Percentiles rank a stretch among this genome's conserved stretches.
These are phyloP conservation scores for Cyclaneusma minus DNA, from an alignment of 2,329 filamentous ascomycete genomes.

Conservation along the genomic window DNA sequence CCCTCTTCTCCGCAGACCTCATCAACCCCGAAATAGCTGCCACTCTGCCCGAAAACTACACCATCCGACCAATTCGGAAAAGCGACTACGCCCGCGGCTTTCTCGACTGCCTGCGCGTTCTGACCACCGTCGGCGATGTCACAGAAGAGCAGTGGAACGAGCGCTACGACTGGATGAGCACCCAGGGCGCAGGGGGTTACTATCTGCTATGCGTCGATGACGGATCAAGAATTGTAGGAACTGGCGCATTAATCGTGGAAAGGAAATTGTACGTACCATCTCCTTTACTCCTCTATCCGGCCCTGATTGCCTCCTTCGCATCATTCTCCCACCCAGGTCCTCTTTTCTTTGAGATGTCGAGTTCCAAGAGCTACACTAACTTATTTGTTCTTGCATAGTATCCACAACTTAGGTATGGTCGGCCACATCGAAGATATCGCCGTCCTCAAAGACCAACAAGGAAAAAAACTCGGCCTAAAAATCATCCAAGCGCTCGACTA, in stretches of 20 bases:
- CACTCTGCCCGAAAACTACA: conserved; percentile 66
- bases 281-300: conserved; percentile 1
- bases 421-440: conserved; percentile 98
- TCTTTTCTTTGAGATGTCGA: not conserved
- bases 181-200: conserved; percentile 54
- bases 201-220: conserved; percentile 79
- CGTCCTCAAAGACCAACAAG: conserved; percentile 87
- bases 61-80: conserved; percentile 62
- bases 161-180: conserved; percentile 66
- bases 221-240: conserved; percentile 57
- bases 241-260: conserved; percentile 81
- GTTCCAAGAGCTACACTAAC: conserved; percentile 8
- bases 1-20: conserved; percentile 63
- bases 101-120: conserved; percentile 76
- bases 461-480: conserved; percentile 85
- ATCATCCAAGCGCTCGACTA: conserved; percentile 89
- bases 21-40: conserved; percentile 62
- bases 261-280: conserved; percentile 61
- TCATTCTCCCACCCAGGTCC: not conserved
- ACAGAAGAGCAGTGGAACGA: conserved; percentile 55
- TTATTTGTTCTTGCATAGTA: conserved; percentile 37
- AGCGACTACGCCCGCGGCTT: conserved; percentile 71
- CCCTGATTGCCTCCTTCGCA: conserved; percentile 1
- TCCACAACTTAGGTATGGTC: conserved; percentile 67
- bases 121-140: conserved; percentile 86